Evolutionary conservation across 805 yeast genomes (phyloP), one percentile per base, ranked within the genome.

Genomic region (Lachancea nothofagi): DNA sequence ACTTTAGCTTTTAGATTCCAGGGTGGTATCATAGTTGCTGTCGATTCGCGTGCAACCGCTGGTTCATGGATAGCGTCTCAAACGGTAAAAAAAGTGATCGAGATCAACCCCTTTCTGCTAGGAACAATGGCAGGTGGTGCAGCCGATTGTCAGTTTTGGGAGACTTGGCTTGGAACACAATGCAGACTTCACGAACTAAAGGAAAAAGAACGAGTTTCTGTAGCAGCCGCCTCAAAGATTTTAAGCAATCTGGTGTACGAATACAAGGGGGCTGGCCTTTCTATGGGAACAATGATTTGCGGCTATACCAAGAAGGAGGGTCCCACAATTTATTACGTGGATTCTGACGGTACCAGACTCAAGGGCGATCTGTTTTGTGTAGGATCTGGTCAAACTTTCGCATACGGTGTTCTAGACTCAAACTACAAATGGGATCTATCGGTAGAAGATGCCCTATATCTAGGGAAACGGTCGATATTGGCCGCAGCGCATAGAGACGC

Each of bases 111-210:
- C 39, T 83, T 85, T 62, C 67, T 93, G 48, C 73, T 93, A 54
- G 98, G 98, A 49, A 93, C 98, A 15, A 80, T 93, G 96, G 98
- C 98, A 24, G 98, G 98, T 67, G 97, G 97, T 70, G 98, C 98
- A 36, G 97, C 97, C 23, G 98, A 93, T 67, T 93, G 98, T 72
- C 98, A 93, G 65, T 93, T 73, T 66, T 93, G 98, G 98, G 97
- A 93, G 68, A 86, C 97, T 26, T 93, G 97, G 97, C 74, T 93
- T 45, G 98, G 98, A 47, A 71, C 95, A 13, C 97, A 93, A 67
- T 90, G 97, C 70, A 74, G 98, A 57, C 67, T 93, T 55, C 95
- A 89, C 64, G 98, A 93, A 64, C 74, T 93, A 56, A 77, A 96
- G 60, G 93, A 90, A 63, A 89, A 90, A 66, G 90, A 88, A 66